phyloP scores from a whole-genome alignment of 2,329 filamentous ascomycete species.

The Metarhizium rileyi region DNA sequence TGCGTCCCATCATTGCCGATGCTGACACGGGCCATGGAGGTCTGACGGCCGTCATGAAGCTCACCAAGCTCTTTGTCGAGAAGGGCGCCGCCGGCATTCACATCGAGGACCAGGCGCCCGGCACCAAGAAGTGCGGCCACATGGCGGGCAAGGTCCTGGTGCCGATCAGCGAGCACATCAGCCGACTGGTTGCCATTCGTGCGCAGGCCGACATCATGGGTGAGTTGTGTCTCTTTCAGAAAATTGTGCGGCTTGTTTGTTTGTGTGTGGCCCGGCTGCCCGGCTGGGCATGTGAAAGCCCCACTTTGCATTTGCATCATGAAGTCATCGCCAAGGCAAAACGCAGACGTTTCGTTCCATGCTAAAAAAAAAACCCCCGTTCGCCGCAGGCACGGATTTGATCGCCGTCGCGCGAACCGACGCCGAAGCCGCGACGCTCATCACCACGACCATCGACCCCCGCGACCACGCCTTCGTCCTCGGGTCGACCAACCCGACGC shows the following conservation, averaged over 20 bases:
- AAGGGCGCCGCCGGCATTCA: constrained; percentile 95
- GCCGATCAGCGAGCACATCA: constrained; percentile 95
- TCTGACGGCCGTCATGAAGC: constrained; percentile 98
- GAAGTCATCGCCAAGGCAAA: too few species aligned
- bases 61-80: constrained; percentile 95
- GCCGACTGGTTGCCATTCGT: constrained; percentile 89
- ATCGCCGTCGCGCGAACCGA: constrained; percentile 90
- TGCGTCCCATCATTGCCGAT: constrained; percentile 92
- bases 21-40: constrained; percentile 96
- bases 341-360: too few species aligned
- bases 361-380: too few species aligned
- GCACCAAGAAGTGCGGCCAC: constrained; percentile 98
- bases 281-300: neutral
- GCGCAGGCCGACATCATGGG: constrained; percentile 99
- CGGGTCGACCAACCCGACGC: constrained; percentile 73
- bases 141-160: constrained; percentile 99
- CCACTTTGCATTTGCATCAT: too few species aligned
- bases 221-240: constrained; percentile 20
- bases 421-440: constrained; percentile 93
- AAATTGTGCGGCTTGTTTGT: neutral
- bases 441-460: constrained; percentile 91
- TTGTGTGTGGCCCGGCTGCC: too few species aligned
- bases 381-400: constrained; percentile 70
- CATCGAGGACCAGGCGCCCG: constrained; percentile 96
- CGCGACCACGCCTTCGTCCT: constrained; percentile 93